Base-by-base conservation (phyloP, 2,329 filamentous ascomycete species). In the Aspergillus amoenus region DNA sequence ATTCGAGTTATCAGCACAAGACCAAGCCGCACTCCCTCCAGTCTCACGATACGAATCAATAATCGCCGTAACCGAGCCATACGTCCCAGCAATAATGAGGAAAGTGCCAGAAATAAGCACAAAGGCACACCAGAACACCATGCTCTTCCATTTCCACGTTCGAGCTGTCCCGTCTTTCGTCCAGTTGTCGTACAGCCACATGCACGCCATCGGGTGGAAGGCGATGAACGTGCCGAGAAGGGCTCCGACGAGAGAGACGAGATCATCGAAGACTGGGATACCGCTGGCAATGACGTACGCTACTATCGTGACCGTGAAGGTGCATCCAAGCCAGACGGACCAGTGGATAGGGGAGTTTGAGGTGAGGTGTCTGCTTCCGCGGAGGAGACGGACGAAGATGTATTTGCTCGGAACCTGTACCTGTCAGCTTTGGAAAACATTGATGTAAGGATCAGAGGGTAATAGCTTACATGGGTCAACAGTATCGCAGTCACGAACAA, bases 41-140 rank as follows among this genome's bases (percentile, higher is more conserved):
- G 64, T 64, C 5, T 59, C 61, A 15, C 67, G 65, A 54, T 79
- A 77, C 1, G 68, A 67, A 11, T 74, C 67, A 4, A 77, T 70
- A 30, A 79, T 77, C 4, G 64, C 68, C 7, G 78, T 66, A 7
- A 81, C 65, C 0, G 76, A 76, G 1, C 76, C 78, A 51, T 80
- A 81, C 0, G 78, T 79, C 1, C 78, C 78, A 4, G 69, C 74
- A 46, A 80, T 62, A 69, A 76, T 79, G 12, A 79, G 61, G 57
- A 80, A 81, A 0, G 63, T 69, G 2, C 77, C 77, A 4, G 63
- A 59, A 1, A 73, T 57, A 22, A 55, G 37, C 11, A 56, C 41
- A 22, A 56, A 56, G 0, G 21, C 13, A 30, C 46, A 32, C 54
- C 54, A 56, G 18, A 12, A 12, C 4, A 56, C 54, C 54, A 56